Base-by-base conservation (phyloP, 2,329 filamentous ascomycete species). In the Botrytis porri region DNA sequence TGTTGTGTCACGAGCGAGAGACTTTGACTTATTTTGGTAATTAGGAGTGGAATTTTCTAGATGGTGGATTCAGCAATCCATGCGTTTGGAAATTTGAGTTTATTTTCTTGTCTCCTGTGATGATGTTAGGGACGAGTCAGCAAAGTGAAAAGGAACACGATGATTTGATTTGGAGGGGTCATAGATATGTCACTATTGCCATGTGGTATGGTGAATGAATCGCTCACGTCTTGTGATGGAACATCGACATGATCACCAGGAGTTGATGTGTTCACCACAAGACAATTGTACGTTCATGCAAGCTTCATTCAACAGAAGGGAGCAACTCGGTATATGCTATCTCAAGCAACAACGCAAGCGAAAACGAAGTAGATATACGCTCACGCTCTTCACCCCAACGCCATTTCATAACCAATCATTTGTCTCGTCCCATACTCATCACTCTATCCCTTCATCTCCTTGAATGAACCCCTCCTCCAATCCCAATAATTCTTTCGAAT, bases 401-500 rank as follows among this genome's bases (percentile, higher is more conserved):
- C 67, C 51, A 18, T 57, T 3, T 39, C n/a, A 70, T 37, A 20
- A 62, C 18, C 43, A 70, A 16, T 32, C 20, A 37, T 63, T 39
- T 37, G 9, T 70, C 14, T 29, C 41, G n/a, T 48, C 7, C 35
- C 35, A 35, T 62, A 7, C 39, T 43, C 37, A 32, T 32, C 48
- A 61, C 54, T 60, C 32, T 43, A 48, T 8, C 20, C 54, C 35
- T 72, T 69, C n/a, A 64, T 54, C 72, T 66, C 45, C 45, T 73
- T 77, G 65, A 80, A 66, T 29, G 63, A 51, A 43, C 35, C 73
- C 59, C 76, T 89, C 80, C 88, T 86, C 83, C 92, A 97, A 79
- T 93, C 90, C 96, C 96, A 99, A 83, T 98, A 99, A 76, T 95
- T 95, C 76, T 90, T 91, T 73, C 96, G 87, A 74, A 99, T 92